A percentile compares a stretch with the other conserved stretches of the same genome.
Evolutionary conservation across 352 stramenopile genomes (phyloP).

Genomic region (Phytophthora litchii): DNA sequence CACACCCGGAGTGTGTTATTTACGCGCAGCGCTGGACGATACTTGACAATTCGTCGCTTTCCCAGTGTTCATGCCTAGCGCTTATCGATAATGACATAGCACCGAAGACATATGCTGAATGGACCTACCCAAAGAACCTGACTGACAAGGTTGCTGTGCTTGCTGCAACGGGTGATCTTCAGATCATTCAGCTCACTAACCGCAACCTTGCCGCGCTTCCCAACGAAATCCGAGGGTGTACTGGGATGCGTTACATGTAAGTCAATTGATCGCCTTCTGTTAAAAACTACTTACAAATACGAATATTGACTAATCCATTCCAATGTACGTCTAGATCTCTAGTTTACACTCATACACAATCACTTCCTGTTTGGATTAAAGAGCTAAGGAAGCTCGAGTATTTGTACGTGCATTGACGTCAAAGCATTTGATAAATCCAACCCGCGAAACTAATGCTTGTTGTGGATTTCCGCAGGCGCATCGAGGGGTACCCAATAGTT

Average conservation of each 20-base stretch:
- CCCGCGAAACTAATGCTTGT: background rate
- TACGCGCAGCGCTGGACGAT: slow-evolving; percentile 26
- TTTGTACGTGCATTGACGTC: slow-evolving; percentile 30
- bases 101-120: slow-evolving; percentile 26
- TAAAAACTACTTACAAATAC: too few relatives aligned
- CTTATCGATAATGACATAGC: slow-evolving; percentile 36
- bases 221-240: slow-evolving; percentile 28
- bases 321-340: slow-evolving; percentile 17
- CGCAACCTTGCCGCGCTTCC: slow-evolving; percentile 27
- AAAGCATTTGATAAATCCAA: background rate
- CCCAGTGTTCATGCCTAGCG: slow-evolving; percentile 44
- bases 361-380: slow-evolving; percentile 33
- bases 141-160: slow-evolving; percentile 27
- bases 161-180: slow-evolving; percentile 17
- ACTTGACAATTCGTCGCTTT: slow-evolving; percentile 3
- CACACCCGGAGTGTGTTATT: slow-evolving; percentile 27
- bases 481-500: slow-evolving; percentile 1
- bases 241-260: slow-evolving; percentile 33
- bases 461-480: slow-evolving; percentile 2
- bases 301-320: background rate
- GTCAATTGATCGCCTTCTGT: slow-evolving; percentile 1
- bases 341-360: slow-evolving; percentile 37
- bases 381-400: slow-evolving; percentile 36
- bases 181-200: slow-evolving; percentile 35
- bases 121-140: slow-evolving; percentile 27